Percentiles rank a stretch among this genome's conserved stretches.
Evolutionary conservation across 208 protist species (phyloP).

Genomic region (Leishmania guyanensis): DNA sequence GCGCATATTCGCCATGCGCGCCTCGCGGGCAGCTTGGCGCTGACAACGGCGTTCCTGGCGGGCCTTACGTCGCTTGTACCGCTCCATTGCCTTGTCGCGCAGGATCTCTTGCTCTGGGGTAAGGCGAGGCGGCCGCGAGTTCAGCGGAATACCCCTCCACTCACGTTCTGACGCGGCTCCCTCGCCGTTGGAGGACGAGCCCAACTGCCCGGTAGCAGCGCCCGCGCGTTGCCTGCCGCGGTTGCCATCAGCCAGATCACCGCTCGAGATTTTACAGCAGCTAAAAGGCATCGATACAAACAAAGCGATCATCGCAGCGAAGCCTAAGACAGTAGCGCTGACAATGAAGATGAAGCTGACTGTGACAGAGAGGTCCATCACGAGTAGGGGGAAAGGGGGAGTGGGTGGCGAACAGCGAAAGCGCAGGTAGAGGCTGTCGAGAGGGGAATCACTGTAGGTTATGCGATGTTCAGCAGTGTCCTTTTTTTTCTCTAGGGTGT

Average conservation of each 20-base stretch:
- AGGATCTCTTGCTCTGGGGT: constrained; percentile 30
- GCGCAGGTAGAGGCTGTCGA: background rate
- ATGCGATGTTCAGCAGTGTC: background rate
- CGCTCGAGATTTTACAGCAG: background rate
- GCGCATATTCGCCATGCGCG: background rate
- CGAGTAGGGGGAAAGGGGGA: background rate
- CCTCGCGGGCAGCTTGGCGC: constrained; percentile 17
- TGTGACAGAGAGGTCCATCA: background rate
- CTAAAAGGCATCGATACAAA: background rate
- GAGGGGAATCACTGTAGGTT: background rate
- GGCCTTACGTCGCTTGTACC: constrained; percentile 32
- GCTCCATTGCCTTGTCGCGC: constrained; percentile 33
- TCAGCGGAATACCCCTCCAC: constrained; percentile 39
- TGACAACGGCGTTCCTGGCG: constrained; percentile 23
- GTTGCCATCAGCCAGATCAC: background rate
- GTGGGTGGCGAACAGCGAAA: background rate
- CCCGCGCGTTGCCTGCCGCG: background rate
- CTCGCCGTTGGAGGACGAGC: background rate
- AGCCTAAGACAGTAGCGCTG: background rate
- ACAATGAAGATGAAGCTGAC: background rate
- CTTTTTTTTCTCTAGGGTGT: background rate
- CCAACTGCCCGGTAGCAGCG: background rate
- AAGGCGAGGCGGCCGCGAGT: constrained; percentile 32
- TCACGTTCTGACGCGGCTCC: constrained; percentile 1
- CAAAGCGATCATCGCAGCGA: background rate